phyloP scores from a whole-genome alignment of 495 filamentous ascomycete species.

The Annulohypoxylon maeteangense region DNA sequence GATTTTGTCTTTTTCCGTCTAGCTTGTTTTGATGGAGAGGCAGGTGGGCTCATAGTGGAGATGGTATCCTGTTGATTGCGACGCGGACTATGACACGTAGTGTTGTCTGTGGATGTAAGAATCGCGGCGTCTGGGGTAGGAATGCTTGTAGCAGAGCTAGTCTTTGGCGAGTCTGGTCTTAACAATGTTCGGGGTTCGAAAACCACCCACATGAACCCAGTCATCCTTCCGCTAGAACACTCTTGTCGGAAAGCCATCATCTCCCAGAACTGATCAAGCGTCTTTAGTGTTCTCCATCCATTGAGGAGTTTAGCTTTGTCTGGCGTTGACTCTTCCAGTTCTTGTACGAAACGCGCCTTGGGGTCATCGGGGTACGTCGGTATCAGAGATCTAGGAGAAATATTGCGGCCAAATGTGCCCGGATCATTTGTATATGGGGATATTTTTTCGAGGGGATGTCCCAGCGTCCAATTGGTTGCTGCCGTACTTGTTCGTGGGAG shows the following conservation, averaged over 20 bases:
- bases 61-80: background rate
- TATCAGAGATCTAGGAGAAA: slow-evolving; percentile 85
- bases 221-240: slow-evolving; percentile 88
- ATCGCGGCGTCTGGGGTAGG: slow-evolving; percentile 45
- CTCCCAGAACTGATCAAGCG: slow-evolving; percentile 95
- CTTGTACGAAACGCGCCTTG: slow-evolving; percentile 89
- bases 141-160: slow-evolving; percentile 6
- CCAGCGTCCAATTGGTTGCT: slow-evolving; percentile 61
- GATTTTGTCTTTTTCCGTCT: slow-evolving; percentile 39
- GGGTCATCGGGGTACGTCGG: slow-evolving; percentile 96
- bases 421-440: slow-evolving; percentile 71
- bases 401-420: slow-evolving; percentile 49
- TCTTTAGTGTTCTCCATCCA: slow-evolving; percentile 82
- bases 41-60: slow-evolving; percentile 5
- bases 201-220: slow-evolving; percentile 94
- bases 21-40: slow-evolving; percentile 29
- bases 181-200: slow-evolving; percentile 63
- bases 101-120: slow-evolving; percentile 27
- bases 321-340: slow-evolving; percentile 83
- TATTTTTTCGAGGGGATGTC: slow-evolving; percentile 67
- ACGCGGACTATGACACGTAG: slow-evolving; percentile 33
- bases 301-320: slow-evolving; percentile 57
- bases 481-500: slow-evolving; percentile 56
- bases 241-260: slow-evolving; percentile 98
- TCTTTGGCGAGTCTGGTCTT: background rate